Conservation (phyloP, 352 stramenopile species). For the Pythium plurisporium region DNA sequence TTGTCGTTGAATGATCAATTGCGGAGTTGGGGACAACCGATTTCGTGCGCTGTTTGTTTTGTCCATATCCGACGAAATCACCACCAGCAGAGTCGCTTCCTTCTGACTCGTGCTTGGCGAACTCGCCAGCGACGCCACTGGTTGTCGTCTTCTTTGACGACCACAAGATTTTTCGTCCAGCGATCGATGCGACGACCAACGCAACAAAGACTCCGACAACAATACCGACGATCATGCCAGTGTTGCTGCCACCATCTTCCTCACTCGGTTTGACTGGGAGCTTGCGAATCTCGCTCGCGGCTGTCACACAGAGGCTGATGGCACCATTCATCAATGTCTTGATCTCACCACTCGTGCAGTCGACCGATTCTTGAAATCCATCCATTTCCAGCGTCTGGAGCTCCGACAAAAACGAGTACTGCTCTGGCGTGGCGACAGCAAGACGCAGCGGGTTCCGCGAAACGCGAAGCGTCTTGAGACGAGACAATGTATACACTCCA, state of each 20-base stretch:
- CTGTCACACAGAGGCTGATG: conserved; percentile 1
- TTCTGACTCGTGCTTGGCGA: conserved; percentile 10
- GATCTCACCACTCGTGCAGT: not conserved
- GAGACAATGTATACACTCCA: not conserved
- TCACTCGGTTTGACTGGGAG: not conserved
- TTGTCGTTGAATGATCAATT: not conserved
- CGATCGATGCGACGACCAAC: not conserved
- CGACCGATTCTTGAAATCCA: not conserved
- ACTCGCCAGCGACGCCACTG: not conserved
- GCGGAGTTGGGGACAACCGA: not conserved
- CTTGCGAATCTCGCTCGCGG: not conserved
- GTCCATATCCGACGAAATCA: not conserved
- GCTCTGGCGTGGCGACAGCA: conserved; percentile 2
- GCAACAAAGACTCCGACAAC: not conserved
- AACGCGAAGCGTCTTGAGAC: conserved; percentile 3
- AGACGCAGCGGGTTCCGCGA: not conserved
- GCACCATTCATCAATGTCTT: not conserved
- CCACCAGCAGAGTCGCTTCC: not conserved
- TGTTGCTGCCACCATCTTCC: not conserved
- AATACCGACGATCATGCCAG: not conserved
- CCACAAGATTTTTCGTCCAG: not conserved
- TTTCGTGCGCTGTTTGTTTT: not conserved
- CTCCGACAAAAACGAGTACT: conserved; percentile 8
- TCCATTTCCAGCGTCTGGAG: not conserved
- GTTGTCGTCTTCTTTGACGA: not conserved